Evolutionary conservation across 2,329 filamentous ascomycete species (phyloP).

Genomic region (Dryadomyces sulphureus): DNA sequence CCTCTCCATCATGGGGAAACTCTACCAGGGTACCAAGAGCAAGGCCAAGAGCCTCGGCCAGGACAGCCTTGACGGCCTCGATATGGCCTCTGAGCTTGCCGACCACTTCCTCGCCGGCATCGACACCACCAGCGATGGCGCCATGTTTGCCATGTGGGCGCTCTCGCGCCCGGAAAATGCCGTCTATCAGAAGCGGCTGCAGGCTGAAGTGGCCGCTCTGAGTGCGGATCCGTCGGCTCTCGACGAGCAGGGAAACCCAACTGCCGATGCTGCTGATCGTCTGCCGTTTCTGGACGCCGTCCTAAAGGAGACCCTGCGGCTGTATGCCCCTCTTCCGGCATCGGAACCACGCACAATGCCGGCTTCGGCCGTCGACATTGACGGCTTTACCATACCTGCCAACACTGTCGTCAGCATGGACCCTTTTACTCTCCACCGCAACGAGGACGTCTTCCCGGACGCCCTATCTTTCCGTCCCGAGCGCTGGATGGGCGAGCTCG

Average conservation of each 20-base stretch:
- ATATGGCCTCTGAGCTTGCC: conserved; percentile 36
- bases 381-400: conserved; percentile 12
- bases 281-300: conserved; percentile 30
- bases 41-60: conserved; percentile 4
- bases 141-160: conserved; percentile 35
- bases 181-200: conserved; percentile 27
- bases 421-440: conserved; percentile 15
- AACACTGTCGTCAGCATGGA: conserved; percentile 13
- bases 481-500: conserved; percentile 9
- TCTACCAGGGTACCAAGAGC: conserved; percentile 15
- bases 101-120: conserved; percentile 39
- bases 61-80: conserved; percentile 21
- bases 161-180: conserved; percentile 28
- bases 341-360: conserved; percentile 30
- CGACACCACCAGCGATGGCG: conserved; percentile 30
- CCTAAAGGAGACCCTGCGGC: conserved; percentile 32
- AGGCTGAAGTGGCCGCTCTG: conserved; percentile 21
- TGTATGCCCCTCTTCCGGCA: conserved; percentile 35
- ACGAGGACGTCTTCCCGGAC: conserved; percentile 12
- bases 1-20: conserved; percentile 20
- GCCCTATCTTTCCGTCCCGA: conserved; percentile 14
- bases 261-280: conserved; percentile 20
- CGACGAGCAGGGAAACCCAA: conserved; percentile 17
- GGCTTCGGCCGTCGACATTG: conserved; percentile 14
- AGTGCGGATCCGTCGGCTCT: conserved; percentile 10